Base-by-base conservation (phyloP, 23 red algal genomes). In the Gracilaria caudata region DNA sequence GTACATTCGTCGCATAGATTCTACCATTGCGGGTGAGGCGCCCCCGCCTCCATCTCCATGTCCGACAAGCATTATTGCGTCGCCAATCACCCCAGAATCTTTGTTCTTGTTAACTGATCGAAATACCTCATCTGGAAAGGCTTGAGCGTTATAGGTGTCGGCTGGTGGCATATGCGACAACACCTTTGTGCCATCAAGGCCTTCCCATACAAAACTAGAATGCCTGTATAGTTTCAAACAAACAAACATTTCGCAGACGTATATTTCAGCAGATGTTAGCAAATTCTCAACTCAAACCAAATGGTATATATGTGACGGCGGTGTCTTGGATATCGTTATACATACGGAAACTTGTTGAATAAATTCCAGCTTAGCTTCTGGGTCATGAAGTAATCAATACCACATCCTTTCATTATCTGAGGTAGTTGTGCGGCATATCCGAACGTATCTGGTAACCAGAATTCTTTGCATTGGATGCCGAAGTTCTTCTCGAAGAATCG, bases 11-110 rank as follows among this genome's bases (percentile, higher is more conserved):
- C 51, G 55, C 26, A 96, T 88, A 33, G 87, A 92, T 64, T 96
- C 94, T 33, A 91, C 44, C 85, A 96, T 96, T 5, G 94, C 94
- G 17, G 94, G 83, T 7, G 79, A 90, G 54, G 94, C 86, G 9
- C 94, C 94, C 0, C 94, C 94, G 3, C 94, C 94, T 34, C 94
- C 94, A 66, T 96, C 94, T n/a, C 94, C 94, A 39, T 96, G 94
- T 1, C 94, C 94, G 71, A 96, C 83, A 9, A 96, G 83, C 87
- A 96, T 88, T 30, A 96, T 86, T 51, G 94, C 82, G 12, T 51
- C 41, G 56, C 90, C 88, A 29, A 86, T 60, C 53, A 81, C 61
- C 0, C 68, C 75, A 34, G 89, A 55, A 72, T 88, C 85, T 40
- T 96, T 91, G 77, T 96, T 96, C 40, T 74, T 80, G 41, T 79